Percentiles rank a stretch among this genome's conserved stretches.
Evolutionary conservation across 1,284 basidiomycete species (phyloP).

Genomic region (Trametes versicolor): DNA sequence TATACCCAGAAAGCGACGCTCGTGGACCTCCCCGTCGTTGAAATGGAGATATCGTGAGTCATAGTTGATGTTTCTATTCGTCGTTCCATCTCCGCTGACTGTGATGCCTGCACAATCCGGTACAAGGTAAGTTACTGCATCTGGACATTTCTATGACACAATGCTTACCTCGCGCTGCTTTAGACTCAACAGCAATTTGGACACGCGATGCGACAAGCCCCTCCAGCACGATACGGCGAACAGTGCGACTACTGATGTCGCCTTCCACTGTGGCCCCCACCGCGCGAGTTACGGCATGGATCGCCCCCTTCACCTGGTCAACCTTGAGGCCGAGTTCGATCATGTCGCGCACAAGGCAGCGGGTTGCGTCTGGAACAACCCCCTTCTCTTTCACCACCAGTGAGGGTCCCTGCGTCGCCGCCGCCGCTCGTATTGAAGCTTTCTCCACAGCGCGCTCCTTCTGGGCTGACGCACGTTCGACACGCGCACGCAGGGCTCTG

Average conservation of each 20-base stretch:
- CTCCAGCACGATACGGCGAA: constrained; percentile 4
- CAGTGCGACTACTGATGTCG: neutral
- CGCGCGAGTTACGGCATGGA: neutral
- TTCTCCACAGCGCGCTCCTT: too few species aligned
- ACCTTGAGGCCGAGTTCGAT: constrained; percentile 1
- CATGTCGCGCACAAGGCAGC: constrained; percentile 4
- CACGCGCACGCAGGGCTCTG: too few species aligned
- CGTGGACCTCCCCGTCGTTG: neutral
- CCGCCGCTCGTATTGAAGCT: neutral
- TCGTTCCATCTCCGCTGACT: constrained; percentile 39
- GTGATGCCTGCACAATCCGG: constrained; percentile 34
- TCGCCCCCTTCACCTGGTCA: constrained; percentile 3
- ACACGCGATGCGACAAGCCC: constrained; percentile 1
- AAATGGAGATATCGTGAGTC: constrained; percentile 30
- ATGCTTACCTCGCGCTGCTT: constrained; percentile 2
- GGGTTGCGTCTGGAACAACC: neutral
- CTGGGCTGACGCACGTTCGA: too few species aligned
- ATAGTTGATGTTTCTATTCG: constrained; percentile 36
- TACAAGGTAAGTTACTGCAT: neutral
- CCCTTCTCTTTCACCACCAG: constrained; percentile 10
- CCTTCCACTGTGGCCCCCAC: neutral
- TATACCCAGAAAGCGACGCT: constrained; percentile 35
- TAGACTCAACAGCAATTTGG: neutral
- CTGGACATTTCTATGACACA: neutral
- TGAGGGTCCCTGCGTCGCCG: neutral